Conservation (phyloP, 257 asterid genomes). For the Primulina tabacum region DNA sequence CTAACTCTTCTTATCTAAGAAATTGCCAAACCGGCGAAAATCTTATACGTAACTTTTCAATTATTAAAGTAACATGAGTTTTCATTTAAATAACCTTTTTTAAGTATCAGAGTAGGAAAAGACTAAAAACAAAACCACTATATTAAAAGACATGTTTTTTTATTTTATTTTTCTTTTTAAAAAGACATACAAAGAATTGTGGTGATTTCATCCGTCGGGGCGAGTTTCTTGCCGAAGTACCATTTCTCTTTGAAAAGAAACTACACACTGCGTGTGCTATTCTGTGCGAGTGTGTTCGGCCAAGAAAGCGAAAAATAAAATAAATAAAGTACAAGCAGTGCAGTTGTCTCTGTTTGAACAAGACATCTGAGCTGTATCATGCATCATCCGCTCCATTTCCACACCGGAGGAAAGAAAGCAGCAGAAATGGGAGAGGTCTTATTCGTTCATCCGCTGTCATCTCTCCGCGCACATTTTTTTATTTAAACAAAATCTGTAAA, state of each 20-base stretch:
- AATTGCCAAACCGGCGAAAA: no score
- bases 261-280: background rate
- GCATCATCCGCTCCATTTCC: constrained; percentile 7
- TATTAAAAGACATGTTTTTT: background rate
- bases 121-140: no score
- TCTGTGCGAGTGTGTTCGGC: background rate
- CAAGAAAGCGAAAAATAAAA: background rate
- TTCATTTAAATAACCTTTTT: no score
- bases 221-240: background rate
- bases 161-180: no score
- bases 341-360: background rate
- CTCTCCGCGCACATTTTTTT: background rate
- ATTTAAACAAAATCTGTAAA: background rate
- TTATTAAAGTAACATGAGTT: no score
- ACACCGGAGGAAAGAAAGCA: background rate
- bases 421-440: constrained; percentile 48
- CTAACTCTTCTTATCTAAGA: no score
- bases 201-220: background rate
- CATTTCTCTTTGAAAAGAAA: background rate
- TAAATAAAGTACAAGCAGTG: background rate
- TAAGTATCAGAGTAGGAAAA: no score
- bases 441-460: background rate
- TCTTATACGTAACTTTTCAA: no score
- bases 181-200: no score
- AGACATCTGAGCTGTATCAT: background rate